Percentiles rank a stretch among this genome's conserved stretches.
These are phyloP conservation scores for Arthrobotrys pseudoclavata DNA, from an alignment of 2,329 filamentous ascomycete species.

Conservation along the genomic window DNA sequence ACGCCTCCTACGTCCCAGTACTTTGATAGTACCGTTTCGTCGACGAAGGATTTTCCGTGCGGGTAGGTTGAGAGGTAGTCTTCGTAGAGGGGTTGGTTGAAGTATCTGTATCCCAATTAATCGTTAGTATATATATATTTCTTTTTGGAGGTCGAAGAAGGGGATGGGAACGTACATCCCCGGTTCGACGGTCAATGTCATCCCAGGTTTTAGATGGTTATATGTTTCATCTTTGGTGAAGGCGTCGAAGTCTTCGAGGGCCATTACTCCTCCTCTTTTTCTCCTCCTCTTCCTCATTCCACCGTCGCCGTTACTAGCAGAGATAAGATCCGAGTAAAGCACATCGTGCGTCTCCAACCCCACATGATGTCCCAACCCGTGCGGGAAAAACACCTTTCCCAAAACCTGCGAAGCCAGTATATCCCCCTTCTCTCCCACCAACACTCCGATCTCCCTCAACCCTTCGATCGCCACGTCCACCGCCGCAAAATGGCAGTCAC, in stretches of 20 bases:
- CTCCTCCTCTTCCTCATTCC: slow-evolving; percentile 66
- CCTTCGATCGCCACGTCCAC: slow-evolving; percentile 79
- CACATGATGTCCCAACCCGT: slow-evolving; percentile 74
- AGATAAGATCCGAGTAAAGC: slow-evolving; percentile 50
- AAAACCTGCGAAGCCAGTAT: slow-evolving; percentile 72
- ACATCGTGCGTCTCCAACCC: slow-evolving; percentile 76
- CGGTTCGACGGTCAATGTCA: slow-evolving; percentile 84
- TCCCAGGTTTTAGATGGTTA: slow-evolving; percentile 71
- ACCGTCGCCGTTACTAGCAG: background rate
- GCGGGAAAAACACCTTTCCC: slow-evolving; percentile 75
- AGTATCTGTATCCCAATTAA: slow-evolving; percentile 70
- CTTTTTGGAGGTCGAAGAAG: background rate
- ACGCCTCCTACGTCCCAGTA: slow-evolving; percentile 89
- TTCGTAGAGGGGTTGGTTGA: slow-evolving; percentile 80
- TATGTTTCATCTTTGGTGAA: slow-evolving; percentile 31
- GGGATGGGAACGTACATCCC: slow-evolving; percentile 71
- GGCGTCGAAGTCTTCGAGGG: slow-evolving; percentile 37
- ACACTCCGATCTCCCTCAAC: slow-evolving; percentile 78
- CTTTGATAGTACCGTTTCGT: slow-evolving; percentile 74
- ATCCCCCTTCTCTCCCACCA: slow-evolving; percentile 74
- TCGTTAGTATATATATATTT: background rate
- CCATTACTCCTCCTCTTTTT: slow-evolving; percentile 81
- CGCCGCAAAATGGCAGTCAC: slow-evolving; percentile 79
- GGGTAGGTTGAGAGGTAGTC: slow-evolving; percentile 74
- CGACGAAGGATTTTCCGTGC: slow-evolving; percentile 74